Evolutionary conservation across 108 stramenopile genomes (phyloP).

Genomic region (Aurantiochytrium sp.): DNA sequence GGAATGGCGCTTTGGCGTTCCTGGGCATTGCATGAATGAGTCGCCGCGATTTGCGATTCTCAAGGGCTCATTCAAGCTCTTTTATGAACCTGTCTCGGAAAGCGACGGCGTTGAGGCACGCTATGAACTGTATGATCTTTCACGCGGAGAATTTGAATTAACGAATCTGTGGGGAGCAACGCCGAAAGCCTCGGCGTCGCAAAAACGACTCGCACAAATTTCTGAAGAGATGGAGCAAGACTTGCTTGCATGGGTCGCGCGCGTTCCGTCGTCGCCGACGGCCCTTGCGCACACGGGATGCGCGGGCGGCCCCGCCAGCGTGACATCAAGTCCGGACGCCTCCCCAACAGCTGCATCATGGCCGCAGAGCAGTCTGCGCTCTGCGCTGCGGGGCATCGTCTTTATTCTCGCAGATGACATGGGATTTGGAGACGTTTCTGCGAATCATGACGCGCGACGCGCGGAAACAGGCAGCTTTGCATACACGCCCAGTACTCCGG

Average conservation of each 20-base stretch:
- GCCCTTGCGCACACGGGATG: not conserved
- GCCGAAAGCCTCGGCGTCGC: not conserved
- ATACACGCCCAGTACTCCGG: not conserved
- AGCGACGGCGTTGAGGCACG: not conserved
- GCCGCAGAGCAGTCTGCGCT: not conserved
- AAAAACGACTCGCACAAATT: not conserved
- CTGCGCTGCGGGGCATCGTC: not conserved
- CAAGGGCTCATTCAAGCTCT: not conserved
- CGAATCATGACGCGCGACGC: not conserved
- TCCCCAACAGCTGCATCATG: not conserved
- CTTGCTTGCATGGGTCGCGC: not conserved
- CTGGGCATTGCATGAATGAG: not conserved
- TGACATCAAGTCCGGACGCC: not conserved
- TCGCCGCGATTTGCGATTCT: not conserved
- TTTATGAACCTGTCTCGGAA: not conserved
- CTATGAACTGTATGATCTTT: not conserved
- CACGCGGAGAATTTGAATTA: not conserved
- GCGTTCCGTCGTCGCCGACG: not conserved
- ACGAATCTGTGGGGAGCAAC: not conserved
- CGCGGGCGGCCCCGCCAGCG: not conserved
- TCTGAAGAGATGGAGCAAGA: not conserved
- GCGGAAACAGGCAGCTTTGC: not conserved
- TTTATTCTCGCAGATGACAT: constrained; percentile 6
- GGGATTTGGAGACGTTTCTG: not conserved
- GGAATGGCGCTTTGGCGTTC: not conserved